These are phyloP conservation scores for Ceriops decandra DNA, from an alignment of 345 rosid species.

Conservation along the genomic window DNA sequence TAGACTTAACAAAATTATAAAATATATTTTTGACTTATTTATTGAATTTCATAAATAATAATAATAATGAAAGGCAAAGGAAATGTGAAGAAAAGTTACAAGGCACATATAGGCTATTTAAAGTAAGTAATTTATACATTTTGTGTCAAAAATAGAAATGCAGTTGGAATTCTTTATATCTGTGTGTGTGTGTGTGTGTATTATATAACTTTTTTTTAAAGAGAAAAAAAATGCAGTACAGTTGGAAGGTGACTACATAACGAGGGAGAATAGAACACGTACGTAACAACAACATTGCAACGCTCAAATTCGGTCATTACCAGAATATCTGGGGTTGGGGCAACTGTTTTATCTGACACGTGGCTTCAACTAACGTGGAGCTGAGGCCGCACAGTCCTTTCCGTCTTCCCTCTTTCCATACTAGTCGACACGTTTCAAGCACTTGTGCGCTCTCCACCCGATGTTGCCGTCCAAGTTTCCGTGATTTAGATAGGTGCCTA, in stretches of 20 bases:
- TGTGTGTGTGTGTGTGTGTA: too few species aligned
- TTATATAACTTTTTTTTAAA: too few species aligned
- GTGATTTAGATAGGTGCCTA: not conserved
- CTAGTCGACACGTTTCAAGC: slow-evolving; percentile 23
- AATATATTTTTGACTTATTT: too few species aligned
- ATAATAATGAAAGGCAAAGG: too few species aligned
- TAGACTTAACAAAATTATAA: too few species aligned
- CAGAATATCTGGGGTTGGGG: slow-evolving; percentile 30
- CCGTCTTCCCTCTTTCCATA: not conserved
- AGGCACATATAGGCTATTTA: too few species aligned
- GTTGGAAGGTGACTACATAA: slow-evolving; percentile 23
- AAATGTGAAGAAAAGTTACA: too few species aligned
- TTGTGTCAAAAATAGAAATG: not conserved
- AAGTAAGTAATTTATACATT: not conserved
- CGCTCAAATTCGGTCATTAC: slow-evolving; percentile 4
- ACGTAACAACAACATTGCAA: slow-evolving; percentile 27
- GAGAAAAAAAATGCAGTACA: too few species aligned
- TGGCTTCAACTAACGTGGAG: slow-evolving; percentile 35
- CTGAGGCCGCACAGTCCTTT: slow-evolving; percentile 12
- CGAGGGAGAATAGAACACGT: slow-evolving; percentile 30
- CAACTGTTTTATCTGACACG: slow-evolving; percentile 21
- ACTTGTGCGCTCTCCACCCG: not conserved
- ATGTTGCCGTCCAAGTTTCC: not conserved
- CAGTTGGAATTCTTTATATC: too few species aligned
- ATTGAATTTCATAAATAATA: too few species aligned